phyloP scores from a whole-genome alignment of 2,329 filamentous ascomycete genomes.

The Ustulina deusta region DNA sequence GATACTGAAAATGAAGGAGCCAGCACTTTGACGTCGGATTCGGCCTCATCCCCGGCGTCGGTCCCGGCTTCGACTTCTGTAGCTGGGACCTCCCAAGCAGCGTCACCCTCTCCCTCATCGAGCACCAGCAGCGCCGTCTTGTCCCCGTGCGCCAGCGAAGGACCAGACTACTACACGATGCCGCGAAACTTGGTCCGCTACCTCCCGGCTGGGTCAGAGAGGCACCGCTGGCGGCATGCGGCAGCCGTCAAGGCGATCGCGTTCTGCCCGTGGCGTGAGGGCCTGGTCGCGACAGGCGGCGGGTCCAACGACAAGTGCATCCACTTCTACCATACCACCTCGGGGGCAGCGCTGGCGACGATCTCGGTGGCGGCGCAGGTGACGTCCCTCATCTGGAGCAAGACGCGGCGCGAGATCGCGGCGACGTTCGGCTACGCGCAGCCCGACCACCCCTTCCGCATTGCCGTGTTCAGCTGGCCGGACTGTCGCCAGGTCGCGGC shows the following conservation, averaged over 20 bases:
- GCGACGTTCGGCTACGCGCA: slow-evolving; percentile 95
- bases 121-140: background rate
- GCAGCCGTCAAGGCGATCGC: slow-evolving; percentile 97
- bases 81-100: background rate
- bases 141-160: slow-evolving; percentile 4
- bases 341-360: slow-evolving; percentile 85
- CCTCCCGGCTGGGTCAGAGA: slow-evolving; percentile 68
- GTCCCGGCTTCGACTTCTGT: slow-evolving; percentile 11
- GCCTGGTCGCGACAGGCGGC: slow-evolving; percentile 88
- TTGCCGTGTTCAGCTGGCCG: slow-evolving; percentile 96
- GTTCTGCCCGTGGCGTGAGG: slow-evolving; percentile 93
- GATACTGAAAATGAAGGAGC: slow-evolving; percentile 11
- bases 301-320: slow-evolving; percentile 96
- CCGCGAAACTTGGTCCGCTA: slow-evolving; percentile 54
- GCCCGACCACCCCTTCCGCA: slow-evolving; percentile 87
- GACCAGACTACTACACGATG: slow-evolving; percentile 32
- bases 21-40: slow-evolving; percentile 3
- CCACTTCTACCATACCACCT: slow-evolving; percentile 91
- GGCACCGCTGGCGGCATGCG: slow-evolving; percentile 80
- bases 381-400: slow-evolving; percentile 91
- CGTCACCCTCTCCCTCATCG: slow-evolving; percentile 10
- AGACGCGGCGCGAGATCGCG: slow-evolving; percentile 84
- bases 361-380: slow-evolving; percentile 95
- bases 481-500: slow-evolving; percentile 86
- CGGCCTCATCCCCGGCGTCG: slow-evolving; percentile 4